Evolutionary conservation across 2,329 filamentous ascomycete species (phyloP).

Genomic region (Aureobasidium sp.): DNA sequence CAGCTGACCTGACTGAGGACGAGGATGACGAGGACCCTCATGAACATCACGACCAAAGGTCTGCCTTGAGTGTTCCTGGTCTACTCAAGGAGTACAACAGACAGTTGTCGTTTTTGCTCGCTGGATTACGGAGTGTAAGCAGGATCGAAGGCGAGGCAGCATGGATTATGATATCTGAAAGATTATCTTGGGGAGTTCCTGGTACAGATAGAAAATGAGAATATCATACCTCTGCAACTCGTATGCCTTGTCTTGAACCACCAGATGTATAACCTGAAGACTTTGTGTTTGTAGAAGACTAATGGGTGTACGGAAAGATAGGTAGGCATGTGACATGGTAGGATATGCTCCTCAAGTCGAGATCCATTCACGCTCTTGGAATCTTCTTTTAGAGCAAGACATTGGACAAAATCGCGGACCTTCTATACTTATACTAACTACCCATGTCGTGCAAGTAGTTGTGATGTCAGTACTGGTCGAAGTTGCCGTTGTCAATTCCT

Average conservation of each 20-base stretch:
- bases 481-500: neutral
- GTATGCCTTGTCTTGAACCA: no score
- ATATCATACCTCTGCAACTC: no score
- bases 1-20: conserved; percentile 33
- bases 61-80: neutral
- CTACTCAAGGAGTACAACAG: conserved; percentile 63
- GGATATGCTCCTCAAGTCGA: no score
- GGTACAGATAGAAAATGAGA: neutral
- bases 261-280: no score
- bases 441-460: no score
- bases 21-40: conserved; percentile 22
- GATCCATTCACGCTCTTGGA: no score
- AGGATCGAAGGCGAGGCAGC: conserved; percentile 75
- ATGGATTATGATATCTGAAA: conserved; percentile 87
- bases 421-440: no score
- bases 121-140: conserved; percentile 78
- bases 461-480: neutral
- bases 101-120: conserved; percentile 73
- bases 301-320: no score
- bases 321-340: no score
- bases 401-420: no score
- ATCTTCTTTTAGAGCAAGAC: no score
- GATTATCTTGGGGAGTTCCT: conserved; percentile 64
- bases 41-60: conserved; percentile 32
- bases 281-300: no score